Base-by-base conservation (phyloP, 352 stramenopile species). In the Globisporangium recalcitrans region DNA sequence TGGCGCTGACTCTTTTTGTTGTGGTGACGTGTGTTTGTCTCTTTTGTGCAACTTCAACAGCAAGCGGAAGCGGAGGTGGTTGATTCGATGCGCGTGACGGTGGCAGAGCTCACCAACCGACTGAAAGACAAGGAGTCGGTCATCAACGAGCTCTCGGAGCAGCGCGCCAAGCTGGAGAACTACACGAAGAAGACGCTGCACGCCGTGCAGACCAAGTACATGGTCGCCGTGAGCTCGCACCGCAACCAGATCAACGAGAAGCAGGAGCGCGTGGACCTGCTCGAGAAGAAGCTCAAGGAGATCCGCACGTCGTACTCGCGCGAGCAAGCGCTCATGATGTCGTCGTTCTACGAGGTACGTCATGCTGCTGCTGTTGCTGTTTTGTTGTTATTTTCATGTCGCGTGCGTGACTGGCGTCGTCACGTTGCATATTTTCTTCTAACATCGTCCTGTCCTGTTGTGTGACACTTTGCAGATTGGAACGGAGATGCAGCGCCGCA, bases 141-240 rank as follows among this genome's bases (percentile, higher is more conserved):
- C 46, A 95, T 95, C 75, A 95, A 95, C 62, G 85, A 93, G 62
- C 72, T 95, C 19, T 83, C 83, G 3, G 83, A 93, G 69, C 83
- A 96, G 69, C 80, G 84, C 34, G 72, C 85, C 11, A 96, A 96
- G 69, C 77, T 96, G 31, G 87, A 96, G 66, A 96, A 90, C 46
- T 96, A 96, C 77, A 96, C 87, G 6, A 92, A 92, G 71, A 96
- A 96, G 69, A 96, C 87, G 29, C 78, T 96, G 40, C 83, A 95
- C 67, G 84, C 84, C n/a, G 85, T 96, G 44, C 87, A 96, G 70
- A 93, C 82, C 60, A 96, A 96, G 73, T 96, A 96, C 71, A 93
- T 93, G 83, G 85, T 96, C 29, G 82, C 85, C 10, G 84, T 96
- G 51, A 93, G 85, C 59, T 91, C 85, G 4, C 85, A 96, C 60